These are phyloP conservation scores for Torulaspora indica DNA, from an alignment of 805 yeast species.

Conservation along the genomic window DNA sequence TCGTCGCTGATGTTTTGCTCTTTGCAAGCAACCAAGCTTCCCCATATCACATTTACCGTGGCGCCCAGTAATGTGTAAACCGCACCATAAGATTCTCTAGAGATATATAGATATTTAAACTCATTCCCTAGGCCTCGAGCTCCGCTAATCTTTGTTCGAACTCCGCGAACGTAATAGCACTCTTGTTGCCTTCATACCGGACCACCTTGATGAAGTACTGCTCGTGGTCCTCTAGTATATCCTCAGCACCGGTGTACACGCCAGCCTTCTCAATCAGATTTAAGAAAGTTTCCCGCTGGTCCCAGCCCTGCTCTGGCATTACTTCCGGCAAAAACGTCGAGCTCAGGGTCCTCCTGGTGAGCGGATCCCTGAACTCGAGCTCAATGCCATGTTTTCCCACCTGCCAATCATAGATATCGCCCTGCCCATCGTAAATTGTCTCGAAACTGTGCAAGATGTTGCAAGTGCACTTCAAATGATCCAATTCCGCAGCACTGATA, in stretches of 20 bases:
- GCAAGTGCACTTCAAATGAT: conserved; percentile 40
- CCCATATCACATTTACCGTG: conserved; percentile 55
- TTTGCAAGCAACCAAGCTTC: conserved; percentile 86
- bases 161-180: conserved; percentile 40
- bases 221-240: conserved; percentile 34
- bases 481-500: conserved; percentile 51
- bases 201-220: conserved; percentile 41
- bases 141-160: conserved; percentile 28
- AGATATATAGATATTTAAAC: not conserved
- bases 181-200: conserved; percentile 54
- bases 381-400: conserved; percentile 80
- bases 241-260: conserved; percentile 26
- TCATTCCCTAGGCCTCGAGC: conserved; percentile 3
- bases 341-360: conserved; percentile 40
- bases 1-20: conserved; percentile 69
- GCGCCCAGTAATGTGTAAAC: conserved; percentile 20
- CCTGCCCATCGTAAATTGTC: conserved; percentile 39
- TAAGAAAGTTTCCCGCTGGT: conserved; percentile 58
- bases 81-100: not conserved
- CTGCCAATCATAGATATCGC: conserved; percentile 64
- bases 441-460: conserved; percentile 39
- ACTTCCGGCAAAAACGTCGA: conserved; percentile 92
- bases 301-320: conserved; percentile 66
- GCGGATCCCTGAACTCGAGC: conserved; percentile 44
- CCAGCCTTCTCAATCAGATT: conserved; percentile 76